Conservation (phyloP, 495 filamentous ascomycete genomes). For the Trypethelium eluteriae region DNA sequence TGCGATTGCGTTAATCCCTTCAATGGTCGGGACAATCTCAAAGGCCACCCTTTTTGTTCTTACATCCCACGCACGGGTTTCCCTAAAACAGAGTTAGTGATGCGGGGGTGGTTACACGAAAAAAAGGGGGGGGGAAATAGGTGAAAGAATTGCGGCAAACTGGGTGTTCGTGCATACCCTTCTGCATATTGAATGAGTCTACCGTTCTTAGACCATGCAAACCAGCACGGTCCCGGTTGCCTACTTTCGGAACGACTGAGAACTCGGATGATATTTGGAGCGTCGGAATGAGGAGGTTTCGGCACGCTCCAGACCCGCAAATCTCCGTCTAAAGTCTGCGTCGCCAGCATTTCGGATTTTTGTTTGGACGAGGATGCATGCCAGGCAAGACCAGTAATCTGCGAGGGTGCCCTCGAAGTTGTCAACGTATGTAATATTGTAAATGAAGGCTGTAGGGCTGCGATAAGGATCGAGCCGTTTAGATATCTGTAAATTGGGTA, state of each 20-base stretch:
- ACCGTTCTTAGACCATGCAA: conserved; percentile 97
- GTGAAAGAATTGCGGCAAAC: not conserved
- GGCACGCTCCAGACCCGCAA: conserved; percentile 94
- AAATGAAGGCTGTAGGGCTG: conserved; percentile 81
- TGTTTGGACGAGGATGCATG: conserved; percentile 94
- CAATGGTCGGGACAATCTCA: conserved; percentile 77
- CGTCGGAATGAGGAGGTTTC: conserved; percentile 69
- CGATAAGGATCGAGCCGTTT: conserved; percentile 90
- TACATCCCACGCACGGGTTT: conserved; percentile 93
- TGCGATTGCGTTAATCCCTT: conserved; percentile 70
- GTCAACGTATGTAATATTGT: conserved; percentile 90
- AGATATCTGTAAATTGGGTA: conserved; percentile 56
- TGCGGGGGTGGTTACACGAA: not conserved
- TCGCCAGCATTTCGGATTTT: conserved; percentile 96
- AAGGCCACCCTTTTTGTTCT: conserved; percentile 89
- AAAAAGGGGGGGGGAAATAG: conserved; percentile 15
- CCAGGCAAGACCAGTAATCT: conserved; percentile 87
- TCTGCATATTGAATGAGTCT: conserved; percentile 89
- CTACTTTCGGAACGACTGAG: conserved; percentile 72
- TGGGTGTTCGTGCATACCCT: conserved; percentile 53
- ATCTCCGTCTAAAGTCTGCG: conserved; percentile 86
- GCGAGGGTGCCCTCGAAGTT: conserved; percentile 71
- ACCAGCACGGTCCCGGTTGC: conserved; percentile 78
- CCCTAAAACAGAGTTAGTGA: conserved; percentile 45
- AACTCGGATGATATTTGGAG: conserved; percentile 77